phyloP scores from a whole-genome alignment of 768 basidiomycete genomes.

The Mycena polygramma region DNA sequence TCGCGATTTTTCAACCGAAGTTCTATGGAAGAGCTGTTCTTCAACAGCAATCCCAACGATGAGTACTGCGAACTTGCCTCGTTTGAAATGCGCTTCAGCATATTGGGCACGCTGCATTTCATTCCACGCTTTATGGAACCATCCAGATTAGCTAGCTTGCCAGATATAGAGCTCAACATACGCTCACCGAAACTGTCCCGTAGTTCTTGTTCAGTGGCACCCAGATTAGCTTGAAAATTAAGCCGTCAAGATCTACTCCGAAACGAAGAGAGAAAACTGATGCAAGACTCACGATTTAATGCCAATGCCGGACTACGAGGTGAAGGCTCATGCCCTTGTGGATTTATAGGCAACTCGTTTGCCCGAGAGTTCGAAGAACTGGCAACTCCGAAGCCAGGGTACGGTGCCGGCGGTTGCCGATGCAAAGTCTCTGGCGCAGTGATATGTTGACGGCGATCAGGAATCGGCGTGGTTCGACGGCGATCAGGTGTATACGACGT shows the following conservation, averaged over 20 bases:
- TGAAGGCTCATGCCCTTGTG: neutral
- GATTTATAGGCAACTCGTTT: neutral
- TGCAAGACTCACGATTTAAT: slow-evolving; percentile 16
- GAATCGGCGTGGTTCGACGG: neutral
- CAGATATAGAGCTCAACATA: neutral
- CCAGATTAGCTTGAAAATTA: slow-evolving; percentile 27
- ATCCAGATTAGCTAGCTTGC: neutral
- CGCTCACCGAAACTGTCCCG: slow-evolving; percentile 34
- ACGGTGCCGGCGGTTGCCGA: slow-evolving; percentile 10
- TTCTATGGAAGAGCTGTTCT: slow-evolving; percentile 16
- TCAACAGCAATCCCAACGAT: neutral
- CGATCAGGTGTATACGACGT: slow-evolving; percentile 5
- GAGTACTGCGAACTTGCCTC: slow-evolving; percentile 15
- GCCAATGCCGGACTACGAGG: slow-evolving; percentile 5
- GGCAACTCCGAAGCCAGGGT: slow-evolving; percentile 7
- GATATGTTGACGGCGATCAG: slow-evolving; percentile 26
- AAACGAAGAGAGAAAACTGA: neutral
- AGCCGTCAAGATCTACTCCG: neutral
- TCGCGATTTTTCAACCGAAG: slow-evolving; percentile 37
- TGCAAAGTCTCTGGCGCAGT: slow-evolving; percentile 5
- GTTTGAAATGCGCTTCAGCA: slow-evolving; percentile 38
- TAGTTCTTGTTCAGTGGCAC: slow-evolving; percentile 31
- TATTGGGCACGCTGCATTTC: slow-evolving; percentile 40
- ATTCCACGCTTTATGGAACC: slow-evolving; percentile 32
- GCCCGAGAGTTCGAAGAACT: slow-evolving; percentile 9